phyloP scores from a whole-genome alignment of 2,329 filamentous ascomycete genomes.

The Claviceps paspali region DNA sequence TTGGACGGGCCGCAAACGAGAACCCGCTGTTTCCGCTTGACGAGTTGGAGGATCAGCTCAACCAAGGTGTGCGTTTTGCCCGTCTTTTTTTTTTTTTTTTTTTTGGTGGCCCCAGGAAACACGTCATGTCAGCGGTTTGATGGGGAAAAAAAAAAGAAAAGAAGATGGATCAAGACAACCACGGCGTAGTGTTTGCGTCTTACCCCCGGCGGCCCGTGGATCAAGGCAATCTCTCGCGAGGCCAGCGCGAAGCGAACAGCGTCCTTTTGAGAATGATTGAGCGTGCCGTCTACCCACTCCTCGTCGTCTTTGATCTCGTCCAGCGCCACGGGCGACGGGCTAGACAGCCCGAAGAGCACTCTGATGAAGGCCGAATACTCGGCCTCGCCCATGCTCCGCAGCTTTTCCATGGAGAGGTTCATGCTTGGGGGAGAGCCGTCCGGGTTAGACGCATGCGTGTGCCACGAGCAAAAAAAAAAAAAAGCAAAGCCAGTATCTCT shows the following conservation, averaged over 20 bases:
- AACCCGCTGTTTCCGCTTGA: constrained; percentile 56
- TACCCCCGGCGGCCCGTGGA: constrained; percentile 83
- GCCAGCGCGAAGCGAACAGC: constrained; percentile 71
- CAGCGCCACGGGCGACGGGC: constrained; percentile 30
- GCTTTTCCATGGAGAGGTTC: constrained; percentile 44
- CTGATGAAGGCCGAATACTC: constrained; percentile 46
- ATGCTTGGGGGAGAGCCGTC: constrained; percentile 38
- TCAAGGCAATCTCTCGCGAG: constrained; percentile 68
- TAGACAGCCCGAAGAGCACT: constrained; percentile 45
- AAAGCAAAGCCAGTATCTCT: constrained; percentile 2
- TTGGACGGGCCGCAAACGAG: constrained; percentile 96
- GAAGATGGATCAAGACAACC: not conserved
- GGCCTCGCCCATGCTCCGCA: constrained; percentile 40
- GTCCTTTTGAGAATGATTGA: constrained; percentile 54
- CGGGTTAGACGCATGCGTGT: no score
- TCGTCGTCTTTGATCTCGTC: constrained; percentile 28
- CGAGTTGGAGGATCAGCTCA: constrained; percentile 83
- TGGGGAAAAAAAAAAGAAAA: not conserved
- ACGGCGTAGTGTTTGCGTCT: no score
- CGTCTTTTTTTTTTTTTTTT: constrained; percentile 34
- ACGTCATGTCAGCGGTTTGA: no score
- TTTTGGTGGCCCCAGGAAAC: no score
- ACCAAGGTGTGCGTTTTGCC: constrained; percentile 96
- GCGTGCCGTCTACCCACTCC: constrained; percentile 43
- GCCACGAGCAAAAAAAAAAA: not conserved